Evolutionary conservation across 768 basidiomycete genomes (phyloP).

Genomic region (Suillus spraguei): DNA sequence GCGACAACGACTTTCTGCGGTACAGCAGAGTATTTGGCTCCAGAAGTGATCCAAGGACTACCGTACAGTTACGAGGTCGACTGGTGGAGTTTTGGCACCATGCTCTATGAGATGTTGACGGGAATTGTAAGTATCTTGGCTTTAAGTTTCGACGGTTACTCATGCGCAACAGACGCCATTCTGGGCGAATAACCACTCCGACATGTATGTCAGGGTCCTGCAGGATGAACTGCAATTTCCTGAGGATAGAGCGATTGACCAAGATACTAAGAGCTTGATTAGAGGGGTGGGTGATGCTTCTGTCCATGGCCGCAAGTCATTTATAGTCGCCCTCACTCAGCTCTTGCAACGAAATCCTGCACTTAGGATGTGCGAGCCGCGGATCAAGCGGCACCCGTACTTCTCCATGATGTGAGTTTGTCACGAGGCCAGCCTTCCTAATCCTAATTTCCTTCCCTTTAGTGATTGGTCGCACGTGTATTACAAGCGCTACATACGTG

Average conservation of each 20-base stretch:
- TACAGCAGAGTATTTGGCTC: slow-evolving; percentile 96
- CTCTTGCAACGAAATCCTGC: slow-evolving; percentile 92
- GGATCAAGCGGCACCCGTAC: slow-evolving; percentile 93
- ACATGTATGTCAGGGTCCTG: slow-evolving; percentile 93
- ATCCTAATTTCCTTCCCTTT: slow-evolving; percentile 24
- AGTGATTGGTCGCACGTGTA: slow-evolving; percentile 95
- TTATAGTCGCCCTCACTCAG: slow-evolving; percentile 40
- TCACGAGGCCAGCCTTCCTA: slow-evolving; percentile 13
- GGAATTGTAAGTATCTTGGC: slow-evolving; percentile 72
- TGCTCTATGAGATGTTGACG: slow-evolving; percentile 96
- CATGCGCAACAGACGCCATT: slow-evolving; percentile 71
- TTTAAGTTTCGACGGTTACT: slow-evolving; percentile 19
- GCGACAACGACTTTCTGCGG: slow-evolving; percentile 90
- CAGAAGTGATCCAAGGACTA: slow-evolving; percentile 92
- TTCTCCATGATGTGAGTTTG: slow-evolving; percentile 86
- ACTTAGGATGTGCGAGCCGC: slow-evolving; percentile 88
- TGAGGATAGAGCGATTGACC: slow-evolving; percentile 89
- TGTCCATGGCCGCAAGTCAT: slow-evolving; percentile 5
- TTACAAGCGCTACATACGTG: slow-evolving; percentile 92
- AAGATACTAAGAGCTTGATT: slow-evolving; percentile 93
- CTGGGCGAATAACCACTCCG: slow-evolving; percentile 90
- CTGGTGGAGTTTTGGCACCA: slow-evolving; percentile 98
- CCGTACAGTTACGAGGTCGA: slow-evolving; percentile 94
- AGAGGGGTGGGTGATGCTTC: slow-evolving; percentile 71
- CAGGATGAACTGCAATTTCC: slow-evolving; percentile 91